These are phyloP conservation scores for Angophora floribunda DNA, from an alignment of 345 rosid genomes.

Conservation along the genomic window DNA sequence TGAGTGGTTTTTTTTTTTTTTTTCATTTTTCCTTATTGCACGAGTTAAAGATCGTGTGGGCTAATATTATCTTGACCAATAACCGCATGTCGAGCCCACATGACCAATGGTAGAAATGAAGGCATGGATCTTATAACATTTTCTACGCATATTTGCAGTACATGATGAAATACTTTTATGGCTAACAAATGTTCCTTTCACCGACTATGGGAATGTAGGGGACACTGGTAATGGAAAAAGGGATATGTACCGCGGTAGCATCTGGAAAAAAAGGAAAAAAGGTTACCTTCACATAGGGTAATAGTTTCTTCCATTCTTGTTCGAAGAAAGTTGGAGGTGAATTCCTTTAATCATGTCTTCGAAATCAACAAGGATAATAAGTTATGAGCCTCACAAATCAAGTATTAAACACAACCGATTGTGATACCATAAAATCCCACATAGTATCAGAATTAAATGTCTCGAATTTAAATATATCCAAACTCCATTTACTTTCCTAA, in stretches of 20 bases:
- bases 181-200: rapidly evolving
- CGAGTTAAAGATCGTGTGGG: neutral
- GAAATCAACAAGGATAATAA: neutral
- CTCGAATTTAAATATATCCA: no score
- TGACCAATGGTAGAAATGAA: neutral
- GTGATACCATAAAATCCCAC: neutral
- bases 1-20: no score
- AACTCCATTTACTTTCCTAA: no score
- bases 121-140: rapidly evolving
- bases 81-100: rapidly evolving
- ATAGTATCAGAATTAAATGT: no score
- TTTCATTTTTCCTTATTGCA: neutral
- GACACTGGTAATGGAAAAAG: neutral
- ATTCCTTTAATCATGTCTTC: neutral
- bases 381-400: neutral
- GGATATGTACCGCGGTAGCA: rapidly evolving
- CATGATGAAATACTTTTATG: neutral
- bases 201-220: rapidly evolving
- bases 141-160: neutral
- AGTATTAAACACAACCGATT: neutral
- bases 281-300: no score
- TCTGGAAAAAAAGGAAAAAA: no score
- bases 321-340: neutral
- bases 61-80: neutral
- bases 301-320: no score